Conservation (phyloP, 768 basidiomycete genomes). For the Naganishia antarctica region DNA sequence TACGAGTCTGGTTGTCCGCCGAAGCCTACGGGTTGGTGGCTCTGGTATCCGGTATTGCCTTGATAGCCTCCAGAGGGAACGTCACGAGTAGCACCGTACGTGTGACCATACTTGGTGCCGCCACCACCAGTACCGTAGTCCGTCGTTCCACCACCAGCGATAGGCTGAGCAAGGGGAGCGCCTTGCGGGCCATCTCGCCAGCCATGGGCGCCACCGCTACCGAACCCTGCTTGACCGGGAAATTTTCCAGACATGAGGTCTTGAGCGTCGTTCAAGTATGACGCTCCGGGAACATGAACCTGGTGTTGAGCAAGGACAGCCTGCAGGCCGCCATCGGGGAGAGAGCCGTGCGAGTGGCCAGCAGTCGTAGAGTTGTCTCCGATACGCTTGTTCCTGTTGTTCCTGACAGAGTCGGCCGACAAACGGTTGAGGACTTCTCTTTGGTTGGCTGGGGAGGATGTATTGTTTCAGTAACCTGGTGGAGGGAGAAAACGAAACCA, state of each 20-base stretch:
- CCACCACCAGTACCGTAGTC: background rate
- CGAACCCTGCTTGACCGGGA: conserved; percentile 48
- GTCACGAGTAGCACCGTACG: background rate
- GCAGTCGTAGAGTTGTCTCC: conserved; percentile 35
- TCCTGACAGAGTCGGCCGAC: conserved; percentile 38
- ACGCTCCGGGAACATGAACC: conserved; percentile 46
- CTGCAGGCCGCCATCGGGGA: conserved; percentile 45
- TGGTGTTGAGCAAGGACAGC: conserved; percentile 43
- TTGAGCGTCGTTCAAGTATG: conserved; percentile 46
- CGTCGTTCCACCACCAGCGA: conserved; percentile 4
- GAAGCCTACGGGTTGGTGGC: background rate
- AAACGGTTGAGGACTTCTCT: conserved; percentile 42
- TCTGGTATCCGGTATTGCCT: background rate
- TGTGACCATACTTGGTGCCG: conserved; percentile 13
- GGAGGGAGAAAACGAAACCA: background rate
- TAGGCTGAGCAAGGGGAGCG: conserved; percentile 12
- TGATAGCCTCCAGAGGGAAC: background rate
- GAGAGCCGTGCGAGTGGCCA: conserved; percentile 42
- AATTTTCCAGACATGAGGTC: conserved; percentile 44
- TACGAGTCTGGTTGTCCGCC: conserved; percentile 2
- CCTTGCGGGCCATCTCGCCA: conserved; percentile 41
- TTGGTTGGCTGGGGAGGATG: conserved; percentile 36
- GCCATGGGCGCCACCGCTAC: conserved; percentile 41
- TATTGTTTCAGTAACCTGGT: background rate
- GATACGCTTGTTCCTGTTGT: conserved; percentile 43